These are phyloP conservation scores for Thelonectria blattea DNA, from an alignment of 2,329 filamentous ascomycete species.

Conservation along the genomic window DNA sequence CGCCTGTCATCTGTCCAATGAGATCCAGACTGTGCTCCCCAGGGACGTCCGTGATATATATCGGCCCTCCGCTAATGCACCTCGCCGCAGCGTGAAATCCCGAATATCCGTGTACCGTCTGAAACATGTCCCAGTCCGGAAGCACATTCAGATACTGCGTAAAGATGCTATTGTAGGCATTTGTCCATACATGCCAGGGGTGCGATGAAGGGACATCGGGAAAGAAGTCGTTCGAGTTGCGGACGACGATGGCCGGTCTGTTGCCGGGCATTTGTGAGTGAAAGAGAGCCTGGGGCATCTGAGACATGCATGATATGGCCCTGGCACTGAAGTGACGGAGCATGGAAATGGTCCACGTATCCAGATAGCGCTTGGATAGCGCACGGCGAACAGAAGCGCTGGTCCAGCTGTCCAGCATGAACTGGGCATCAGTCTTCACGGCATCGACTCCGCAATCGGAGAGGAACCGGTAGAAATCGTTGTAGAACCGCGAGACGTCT, in stretches of 20 bases:
- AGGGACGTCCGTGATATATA: constrained; percentile 92
- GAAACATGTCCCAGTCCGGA: constrained; percentile 82
- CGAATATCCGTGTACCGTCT: constrained; percentile 70
- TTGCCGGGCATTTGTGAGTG: constrained; percentile 81
- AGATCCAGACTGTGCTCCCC: constrained; percentile 78
- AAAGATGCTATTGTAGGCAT: constrained; percentile 86
- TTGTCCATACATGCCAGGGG: constrained; percentile 94
- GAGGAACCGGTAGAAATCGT: constrained; percentile 91
- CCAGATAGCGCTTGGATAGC: constrained; percentile 78
- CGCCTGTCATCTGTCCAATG: constrained; percentile 81
- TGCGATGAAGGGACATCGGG: constrained; percentile 81
- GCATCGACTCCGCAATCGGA: constrained; percentile 75
- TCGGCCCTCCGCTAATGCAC: constrained; percentile 87
- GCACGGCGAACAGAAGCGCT: constrained; percentile 72
- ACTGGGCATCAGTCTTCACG: constrained; percentile 94
- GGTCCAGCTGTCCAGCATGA: constrained; percentile 79
- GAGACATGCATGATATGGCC: constrained; percentile 94
- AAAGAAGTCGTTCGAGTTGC: constrained; percentile 94
- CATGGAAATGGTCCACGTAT: constrained; percentile 82
- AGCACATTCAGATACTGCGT: constrained; percentile 85
- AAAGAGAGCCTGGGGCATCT: constrained; percentile 85
- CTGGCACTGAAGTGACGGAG: constrained; percentile 79
- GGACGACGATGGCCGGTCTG: constrained; percentile 73
- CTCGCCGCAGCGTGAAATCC: constrained; percentile 89
- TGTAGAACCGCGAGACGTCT: constrained; percentile 79